phyloP scores from a whole-genome alignment of 148 eudicot species.

The Chenopodium album region DNA sequence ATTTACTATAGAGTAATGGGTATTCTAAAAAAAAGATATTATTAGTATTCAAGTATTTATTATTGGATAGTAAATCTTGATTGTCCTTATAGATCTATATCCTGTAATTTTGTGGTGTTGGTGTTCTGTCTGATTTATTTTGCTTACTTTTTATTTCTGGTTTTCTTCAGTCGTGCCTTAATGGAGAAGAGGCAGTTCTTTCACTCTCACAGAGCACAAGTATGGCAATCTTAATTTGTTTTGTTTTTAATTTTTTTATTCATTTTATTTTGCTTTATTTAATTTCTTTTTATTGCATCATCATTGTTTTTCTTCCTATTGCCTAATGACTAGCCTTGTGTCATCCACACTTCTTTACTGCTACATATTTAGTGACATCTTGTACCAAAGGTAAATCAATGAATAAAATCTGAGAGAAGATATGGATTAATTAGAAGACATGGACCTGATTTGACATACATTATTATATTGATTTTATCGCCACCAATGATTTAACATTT shows the following conservation, averaged over 20 bases:
- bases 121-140: constrained; percentile 1
- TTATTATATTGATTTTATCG: background rate
- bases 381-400: background rate
- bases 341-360: background rate
- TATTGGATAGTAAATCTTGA: no score
- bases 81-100: no score
- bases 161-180: constrained; percentile 63
- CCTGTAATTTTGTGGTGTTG: no score
- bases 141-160: background rate
- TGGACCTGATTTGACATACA: background rate
- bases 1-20: no score
- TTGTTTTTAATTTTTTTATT: background rate
- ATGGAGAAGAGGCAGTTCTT: constrained; percentile 91
- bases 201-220: constrained; percentile 99
- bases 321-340: background rate
- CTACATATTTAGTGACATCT: background rate
- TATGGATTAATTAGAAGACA: background rate
- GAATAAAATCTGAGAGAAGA: background rate
- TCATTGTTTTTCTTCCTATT: background rate
- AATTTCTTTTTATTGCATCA: background rate
- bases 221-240: constrained; percentile 22
- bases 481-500: background rate
- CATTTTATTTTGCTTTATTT: constrained; percentile 10
- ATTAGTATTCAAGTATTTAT: no score
- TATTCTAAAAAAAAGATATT: no score